Evolutionary conservation across 768 basidiomycete species (phyloP).

Genomic region (Lactarius deliciosus): DNA sequence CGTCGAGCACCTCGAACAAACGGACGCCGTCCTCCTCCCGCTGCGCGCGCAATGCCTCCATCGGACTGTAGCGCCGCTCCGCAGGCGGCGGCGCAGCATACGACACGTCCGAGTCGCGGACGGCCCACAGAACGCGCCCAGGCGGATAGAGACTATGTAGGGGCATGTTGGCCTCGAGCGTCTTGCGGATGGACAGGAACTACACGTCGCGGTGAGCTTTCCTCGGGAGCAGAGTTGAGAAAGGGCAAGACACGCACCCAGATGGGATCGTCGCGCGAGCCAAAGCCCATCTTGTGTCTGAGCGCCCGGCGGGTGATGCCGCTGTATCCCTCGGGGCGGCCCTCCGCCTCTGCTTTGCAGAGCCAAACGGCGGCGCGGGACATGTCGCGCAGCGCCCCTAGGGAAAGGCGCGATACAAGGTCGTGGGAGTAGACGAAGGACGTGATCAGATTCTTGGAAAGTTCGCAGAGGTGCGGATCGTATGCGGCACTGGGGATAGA

Average conservation of each 20-base stretch:
- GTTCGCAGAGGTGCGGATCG: constrained; percentile 57
- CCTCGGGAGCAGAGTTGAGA: constrained; percentile 3
- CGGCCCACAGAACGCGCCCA: constrained; percentile 75
- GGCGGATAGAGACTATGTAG: constrained; percentile 72
- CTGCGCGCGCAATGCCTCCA: constrained; percentile 28
- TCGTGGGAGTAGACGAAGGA: constrained; percentile 85
- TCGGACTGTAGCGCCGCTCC: constrained; percentile 30
- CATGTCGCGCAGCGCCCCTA: constrained; percentile 76
- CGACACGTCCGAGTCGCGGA: constrained; percentile 70
- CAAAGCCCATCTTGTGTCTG: constrained; percentile 62
- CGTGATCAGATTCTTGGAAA: constrained; percentile 62
- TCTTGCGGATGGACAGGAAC: constrained; percentile 81
- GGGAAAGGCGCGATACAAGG: constrained; percentile 72
- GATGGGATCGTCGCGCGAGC: constrained; percentile 49
- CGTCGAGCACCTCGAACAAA: constrained; percentile 75
- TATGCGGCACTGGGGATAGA: constrained; percentile 51
- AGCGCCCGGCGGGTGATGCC: constrained; percentile 49
- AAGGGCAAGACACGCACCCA: constrained; percentile 11
- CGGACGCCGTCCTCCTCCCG: constrained; percentile 53
- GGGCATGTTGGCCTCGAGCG: constrained; percentile 81
- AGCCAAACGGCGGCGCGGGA: constrained; percentile 75
- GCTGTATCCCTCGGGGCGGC: constrained; percentile 42
- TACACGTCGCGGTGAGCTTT: constrained; percentile 33
- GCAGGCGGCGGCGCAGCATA: constrained; percentile 43
- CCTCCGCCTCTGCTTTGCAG: constrained; percentile 61